Conservation (phyloP, 2,329 filamentous ascomycete species). For the Stagonosporopsis rhizophila region DNA sequence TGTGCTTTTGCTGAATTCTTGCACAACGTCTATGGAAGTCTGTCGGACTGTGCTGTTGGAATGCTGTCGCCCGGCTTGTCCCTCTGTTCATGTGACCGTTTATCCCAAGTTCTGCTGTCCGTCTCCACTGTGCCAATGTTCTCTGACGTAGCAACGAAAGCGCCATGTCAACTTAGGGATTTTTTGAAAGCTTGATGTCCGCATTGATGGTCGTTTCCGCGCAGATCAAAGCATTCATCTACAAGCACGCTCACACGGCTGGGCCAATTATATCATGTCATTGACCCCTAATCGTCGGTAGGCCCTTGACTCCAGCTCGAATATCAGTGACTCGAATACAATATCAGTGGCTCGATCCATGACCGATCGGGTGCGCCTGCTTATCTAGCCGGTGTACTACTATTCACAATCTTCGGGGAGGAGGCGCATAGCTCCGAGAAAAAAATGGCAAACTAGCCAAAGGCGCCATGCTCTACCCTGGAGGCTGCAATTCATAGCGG, state of each 20-base stretch:
- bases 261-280: not conserved
- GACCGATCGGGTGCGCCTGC: conserved; percentile 2
- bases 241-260: not conserved
- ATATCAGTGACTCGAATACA: not conserved
- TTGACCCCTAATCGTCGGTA: not conserved
- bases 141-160: not conserved
- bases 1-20: not conserved
- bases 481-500: conserved; percentile 16
- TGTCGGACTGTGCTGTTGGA: not conserved
- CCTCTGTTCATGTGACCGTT: not conserved
- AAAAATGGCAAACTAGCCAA: conserved; percentile 12
- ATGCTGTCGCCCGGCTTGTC: no score
- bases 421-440: conserved; percentile 14
- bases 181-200: not conserved
- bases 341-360: conserved; percentile 2
- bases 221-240: not conserved
- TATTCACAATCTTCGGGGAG: conserved; percentile 12
- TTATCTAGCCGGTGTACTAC: conserved; percentile 7
- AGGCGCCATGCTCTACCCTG: conserved; percentile 11
- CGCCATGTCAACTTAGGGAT: not conserved
- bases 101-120: not conserved
- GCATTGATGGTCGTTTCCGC: not conserved
- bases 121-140: not conserved
- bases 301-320: not conserved
- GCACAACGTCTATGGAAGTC: not conserved